Evolutionary conservation across 352 stramenopile species (phyloP).

Genomic region (Phytophthora gonapodyides): DNA sequence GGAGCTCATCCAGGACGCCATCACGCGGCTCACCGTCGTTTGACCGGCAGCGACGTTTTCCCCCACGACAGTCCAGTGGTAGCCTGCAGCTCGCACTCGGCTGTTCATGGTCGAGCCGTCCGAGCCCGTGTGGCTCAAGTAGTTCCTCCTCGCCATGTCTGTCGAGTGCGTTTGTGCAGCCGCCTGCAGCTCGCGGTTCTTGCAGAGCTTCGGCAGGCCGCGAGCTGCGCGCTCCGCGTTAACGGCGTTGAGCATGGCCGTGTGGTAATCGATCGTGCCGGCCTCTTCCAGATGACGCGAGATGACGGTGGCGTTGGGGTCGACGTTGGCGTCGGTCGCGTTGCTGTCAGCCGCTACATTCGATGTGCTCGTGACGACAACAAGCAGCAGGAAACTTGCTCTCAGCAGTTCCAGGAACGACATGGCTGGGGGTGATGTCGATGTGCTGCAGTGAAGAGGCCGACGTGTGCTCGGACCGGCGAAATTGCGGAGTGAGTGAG

Average conservation of each 20-base stretch:
- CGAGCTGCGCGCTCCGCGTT: slow-evolving; percentile 48
- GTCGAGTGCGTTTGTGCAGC: slow-evolving; percentile 35
- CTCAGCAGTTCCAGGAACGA: slow-evolving; percentile 12
- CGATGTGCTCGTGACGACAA: slow-evolving; percentile 10
- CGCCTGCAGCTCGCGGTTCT: slow-evolving; percentile 42
- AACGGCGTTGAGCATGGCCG: slow-evolving; percentile 46
- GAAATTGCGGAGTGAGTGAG: slow-evolving; percentile 35
- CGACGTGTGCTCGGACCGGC: background rate
- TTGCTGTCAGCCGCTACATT: slow-evolving; percentile 10
- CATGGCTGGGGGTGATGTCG: slow-evolving; percentile 15
- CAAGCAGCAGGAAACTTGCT: slow-evolving; percentile 12
- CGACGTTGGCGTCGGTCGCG: slow-evolving; percentile 1
- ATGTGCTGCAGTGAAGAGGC: slow-evolving; percentile 1
- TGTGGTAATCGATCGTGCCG: slow-evolving; percentile 23
- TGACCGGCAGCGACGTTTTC: slow-evolving; percentile 66
- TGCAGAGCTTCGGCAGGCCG: slow-evolving; percentile 43
- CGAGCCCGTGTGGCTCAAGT: slow-evolving; percentile 50
- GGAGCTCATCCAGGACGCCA: slow-evolving; percentile 63
- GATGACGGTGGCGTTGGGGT: slow-evolving; percentile 3
- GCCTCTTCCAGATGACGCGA: slow-evolving; percentile 13
- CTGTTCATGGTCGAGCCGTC: slow-evolving; percentile 45
- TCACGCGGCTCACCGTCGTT: slow-evolving; percentile 38
- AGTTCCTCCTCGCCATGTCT: slow-evolving; percentile 56
- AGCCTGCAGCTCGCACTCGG: slow-evolving; percentile 43
- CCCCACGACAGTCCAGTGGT: slow-evolving; percentile 39